Base-by-base conservation (phyloP, 768 basidiomycete genomes). In the Auriscalpium microsporum region DNA sequence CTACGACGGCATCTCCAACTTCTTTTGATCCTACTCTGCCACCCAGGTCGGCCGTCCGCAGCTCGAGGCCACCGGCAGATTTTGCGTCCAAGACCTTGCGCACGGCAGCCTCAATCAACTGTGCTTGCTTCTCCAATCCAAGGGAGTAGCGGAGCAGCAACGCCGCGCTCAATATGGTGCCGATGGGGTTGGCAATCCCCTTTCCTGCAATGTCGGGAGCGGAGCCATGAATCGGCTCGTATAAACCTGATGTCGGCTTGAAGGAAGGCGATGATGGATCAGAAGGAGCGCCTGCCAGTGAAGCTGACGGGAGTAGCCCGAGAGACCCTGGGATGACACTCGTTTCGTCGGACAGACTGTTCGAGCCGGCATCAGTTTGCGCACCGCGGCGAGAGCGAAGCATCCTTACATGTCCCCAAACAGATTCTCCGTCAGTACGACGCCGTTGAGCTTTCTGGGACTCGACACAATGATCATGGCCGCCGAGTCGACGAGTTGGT, bases 311-410 rank as follows among this genome's bases (percentile, higher is more conserved):
- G 13, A 98, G 77, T 19, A 99, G 80, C 50, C 96, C 96, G 10
- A 99, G 84, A 33, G 96, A 98, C 16, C 96, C 96, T 16, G 95
- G 95, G 63, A 99, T 97, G 62, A 98, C 92, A 62, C 94, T 97
- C 11, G 86, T 81, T 70, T 99, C 93, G 69, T 98, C 96, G 8
- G 95, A 98, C 40, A 99, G 81, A 64, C 94, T 97, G 65, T 45
- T 48, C 49, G 35, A 10, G 28, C 33, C 48, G 47, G 13, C 51
- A 62, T 28, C 57, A 45, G 49, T 52, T 55, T 46, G 48, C 44
- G 23, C 23, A 48, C 23, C 51, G 42, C 16, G 33, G 16, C 21
- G 47, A 21, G 42, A 13, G 33, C 17, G 36, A 44, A 28, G 21
- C 37, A 13, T 8, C 75, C 91, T 66, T 67, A 97, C 96, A 97